A percentile compares a stretch with the other conserved stretches of the same genome.
phyloP scores from a whole-genome alignment of 768 basidiomycete genomes.

The Suillus decipiens region DNA sequence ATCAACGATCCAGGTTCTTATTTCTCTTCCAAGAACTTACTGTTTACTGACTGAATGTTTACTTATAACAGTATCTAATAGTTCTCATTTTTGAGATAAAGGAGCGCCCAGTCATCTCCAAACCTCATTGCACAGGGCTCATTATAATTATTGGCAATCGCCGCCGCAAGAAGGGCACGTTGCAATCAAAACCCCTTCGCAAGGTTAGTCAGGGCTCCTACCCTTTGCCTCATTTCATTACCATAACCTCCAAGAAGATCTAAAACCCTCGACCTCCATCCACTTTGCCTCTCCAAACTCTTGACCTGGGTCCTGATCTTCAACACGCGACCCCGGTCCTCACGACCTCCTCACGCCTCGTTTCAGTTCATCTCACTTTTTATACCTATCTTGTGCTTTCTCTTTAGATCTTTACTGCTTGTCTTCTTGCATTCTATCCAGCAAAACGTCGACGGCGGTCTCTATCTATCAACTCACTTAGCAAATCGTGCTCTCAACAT shows the following conservation, averaged over 20 bases:
- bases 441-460: slow-evolving; percentile 39
- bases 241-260: slow-evolving; percentile 32
- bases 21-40: slow-evolving; percentile 3
- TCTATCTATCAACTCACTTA: slow-evolving; percentile 41
- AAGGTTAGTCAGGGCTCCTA: slow-evolving; percentile 44
- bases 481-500: slow-evolving; percentile 36
- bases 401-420: slow-evolving; percentile 40
- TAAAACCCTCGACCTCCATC: slow-evolving; percentile 42
- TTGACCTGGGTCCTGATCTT: slow-evolving; percentile 32
- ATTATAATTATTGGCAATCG: slow-evolving; percentile 47
- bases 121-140: slow-evolving; percentile 21
- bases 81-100: slow-evolving; percentile 22
- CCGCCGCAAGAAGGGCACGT: slow-evolving; percentile 69
- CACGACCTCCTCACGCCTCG: slow-evolving; percentile 59
- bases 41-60: slow-evolving; percentile 15
- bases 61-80: slow-evolving; percentile 15
- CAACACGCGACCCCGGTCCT: slow-evolving; percentile 46
- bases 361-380: slow-evolving; percentile 43
- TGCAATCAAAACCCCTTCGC: slow-evolving; percentile 72
- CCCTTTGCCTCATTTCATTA: slow-evolving; percentile 59
- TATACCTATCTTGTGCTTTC: slow-evolving; percentile 54
- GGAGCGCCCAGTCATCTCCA: slow-evolving; percentile 21
- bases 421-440: slow-evolving; percentile 34
- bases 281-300: slow-evolving; percentile 27
- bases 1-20: slow-evolving; percentile 14